Conservation (phyloP, 1,284 basidiomycete genomes). For the Sanghuangporus weigelae region DNA sequence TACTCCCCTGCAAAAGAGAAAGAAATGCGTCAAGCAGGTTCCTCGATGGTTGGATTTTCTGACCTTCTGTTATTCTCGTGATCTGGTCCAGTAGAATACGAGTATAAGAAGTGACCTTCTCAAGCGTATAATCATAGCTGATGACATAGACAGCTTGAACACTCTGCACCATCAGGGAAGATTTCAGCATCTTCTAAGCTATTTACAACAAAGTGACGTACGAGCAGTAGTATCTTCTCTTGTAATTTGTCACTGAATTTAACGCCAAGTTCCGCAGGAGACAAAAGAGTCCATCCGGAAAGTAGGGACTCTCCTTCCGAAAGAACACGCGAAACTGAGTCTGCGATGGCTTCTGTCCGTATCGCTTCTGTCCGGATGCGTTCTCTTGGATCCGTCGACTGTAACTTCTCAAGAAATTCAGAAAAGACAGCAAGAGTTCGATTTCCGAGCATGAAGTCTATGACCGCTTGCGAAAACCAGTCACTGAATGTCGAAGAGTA, state of each 20-base stretch:
- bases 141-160: conserved; percentile 62
- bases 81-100: conserved; percentile 85
- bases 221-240: conserved; percentile 89
- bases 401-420: conserved; percentile 83
- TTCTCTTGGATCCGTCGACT: conserved; percentile 86
- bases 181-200: conserved; percentile 8
- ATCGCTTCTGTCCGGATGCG: conserved; percentile 84
- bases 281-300: conserved; percentile 89
- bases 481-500: conserved; percentile 87
- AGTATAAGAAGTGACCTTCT: conserved; percentile 87
- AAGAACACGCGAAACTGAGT: conserved; percentile 75
- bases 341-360: conserved; percentile 86
- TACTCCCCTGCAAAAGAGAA: conserved; percentile 62
- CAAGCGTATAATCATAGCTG: conserved; percentile 86
- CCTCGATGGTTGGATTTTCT: background rate
- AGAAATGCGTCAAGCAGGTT: background rate
- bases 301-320: conserved; percentile 76
- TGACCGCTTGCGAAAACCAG: conserved; percentile 94
- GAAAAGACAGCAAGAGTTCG: conserved; percentile 83
- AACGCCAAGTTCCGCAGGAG: conserved; percentile 72
- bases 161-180: conserved; percentile 35
- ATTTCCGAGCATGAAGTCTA: conserved; percentile 88
- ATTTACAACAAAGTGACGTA: conserved; percentile 34
- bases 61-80: conserved; percentile 79
- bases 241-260: conserved; percentile 77